Base-by-base conservation (phyloP, 2,329 filamentous ascomycete genomes). In the Plectosphaerella cucumerina region DNA sequence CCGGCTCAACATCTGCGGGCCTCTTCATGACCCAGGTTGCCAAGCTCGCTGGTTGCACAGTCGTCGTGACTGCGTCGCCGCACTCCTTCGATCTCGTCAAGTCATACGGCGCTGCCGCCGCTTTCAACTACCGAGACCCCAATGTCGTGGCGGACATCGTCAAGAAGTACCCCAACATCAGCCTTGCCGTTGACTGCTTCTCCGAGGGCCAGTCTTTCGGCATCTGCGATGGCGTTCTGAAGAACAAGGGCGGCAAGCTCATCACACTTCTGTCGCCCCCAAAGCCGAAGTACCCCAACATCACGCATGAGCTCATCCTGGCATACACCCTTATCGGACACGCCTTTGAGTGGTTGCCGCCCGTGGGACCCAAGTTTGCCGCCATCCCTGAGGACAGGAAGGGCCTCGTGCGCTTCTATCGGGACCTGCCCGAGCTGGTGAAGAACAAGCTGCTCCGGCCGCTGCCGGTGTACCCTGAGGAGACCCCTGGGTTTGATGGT, bases 1-100 rank as follows among this genome's bases (percentile, higher is more conserved):
- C 69, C 44, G 69, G 67, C n/a, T 76, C 76, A 61, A 80, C 73
- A 33, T 77, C 77, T 20, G 79, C 77, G n/a, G 73, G 72, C 68
- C 76, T 78, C 57, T 76, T 76, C 58, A 67, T 62, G 6, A 67
- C 71, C 51, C 67, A 70, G 51, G 67, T 58, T 56, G 67, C 66
- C 31, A 68, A 66, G 55, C 55, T 60, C n/a, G 70, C 69, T 3
- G 69, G 68, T 4, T 58, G 63, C 4, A 56, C 49, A 5, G 61
- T 69, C 17, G 50, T 65, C 44, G 50, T 66, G 23, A 68, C 65
- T 9, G 47, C 61, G 10, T 66, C 65, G 48, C 65, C 68, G 15
- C 55, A 52, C 50, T 68, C 72, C 58, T 66, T 66, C 51, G 68
- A 65, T 18, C 64, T 67, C 22, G 55, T 72, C 20, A 61, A 60